A percentile compares a stretch with the other conserved stretches of the same genome.
phyloP scores from a whole-genome alignment of 2,329 filamentous ascomycete species.

The Hymenoscyphus fraxineus region DNA sequence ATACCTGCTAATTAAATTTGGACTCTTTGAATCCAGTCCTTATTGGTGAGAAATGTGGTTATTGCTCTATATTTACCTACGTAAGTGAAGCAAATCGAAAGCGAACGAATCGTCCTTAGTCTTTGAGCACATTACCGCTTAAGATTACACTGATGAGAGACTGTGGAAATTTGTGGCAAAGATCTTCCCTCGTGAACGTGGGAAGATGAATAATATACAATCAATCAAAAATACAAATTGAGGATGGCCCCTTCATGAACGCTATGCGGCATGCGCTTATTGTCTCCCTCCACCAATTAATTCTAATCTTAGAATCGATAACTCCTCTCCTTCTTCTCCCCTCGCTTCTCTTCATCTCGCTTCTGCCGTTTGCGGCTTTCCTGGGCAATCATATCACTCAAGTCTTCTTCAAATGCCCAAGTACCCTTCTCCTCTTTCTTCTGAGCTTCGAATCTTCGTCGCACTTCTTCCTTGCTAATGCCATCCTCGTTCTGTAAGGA shows the following conservation, averaged over 20 bases:
- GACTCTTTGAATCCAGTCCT: too few relatives aligned
- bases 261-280: constrained; percentile 5
- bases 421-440: constrained; percentile 58
- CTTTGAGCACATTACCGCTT: too few relatives aligned
- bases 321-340: constrained; percentile 47
- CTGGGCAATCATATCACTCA: constrained; percentile 93
- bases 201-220: constrained; percentile 3
- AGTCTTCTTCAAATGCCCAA: constrained; percentile 75
- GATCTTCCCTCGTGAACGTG: not conserved
- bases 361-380: constrained; percentile 89
- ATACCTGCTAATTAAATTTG: too few relatives aligned
- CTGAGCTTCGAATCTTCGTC: constrained; percentile 72
- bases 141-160: too few relatives aligned
- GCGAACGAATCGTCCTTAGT: too few relatives aligned
- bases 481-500: constrained; percentile 69
- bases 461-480: constrained; percentile 79
- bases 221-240: constrained; percentile 6
- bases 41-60: too few relatives aligned
- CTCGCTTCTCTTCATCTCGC: constrained; percentile 74
- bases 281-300: constrained; percentile 5
- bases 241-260: constrained; percentile 3
- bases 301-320: constrained; percentile 29
- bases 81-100: too few relatives aligned
- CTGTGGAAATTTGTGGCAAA: not conserved
- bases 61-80: too few relatives aligned